Conservation (phyloP, 148 eudicot species). For the Spergularia marina region DNA sequence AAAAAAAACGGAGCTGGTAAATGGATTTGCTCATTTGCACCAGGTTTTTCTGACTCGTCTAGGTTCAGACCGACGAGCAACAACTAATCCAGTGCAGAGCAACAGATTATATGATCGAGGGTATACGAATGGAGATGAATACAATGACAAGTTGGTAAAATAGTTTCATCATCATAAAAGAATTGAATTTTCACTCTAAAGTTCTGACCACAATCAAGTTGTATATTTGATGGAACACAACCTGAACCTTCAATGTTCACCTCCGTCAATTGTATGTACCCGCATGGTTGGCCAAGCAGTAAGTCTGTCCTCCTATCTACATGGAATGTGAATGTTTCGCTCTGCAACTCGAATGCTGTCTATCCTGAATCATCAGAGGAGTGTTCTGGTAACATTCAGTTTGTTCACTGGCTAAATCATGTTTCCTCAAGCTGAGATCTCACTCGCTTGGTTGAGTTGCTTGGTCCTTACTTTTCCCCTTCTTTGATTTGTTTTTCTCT, state of each 20-base stretch:
- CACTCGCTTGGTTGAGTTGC: not conserved
- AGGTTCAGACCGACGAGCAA: not conserved
- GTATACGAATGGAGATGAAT: slow-evolving; percentile 18
- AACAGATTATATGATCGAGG: slow-evolving; percentile 15
- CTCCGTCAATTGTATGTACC: too few species aligned
- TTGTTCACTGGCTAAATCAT: slow-evolving; percentile 3
- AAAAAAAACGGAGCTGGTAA: too few species aligned
- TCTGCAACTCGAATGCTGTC: not conserved
- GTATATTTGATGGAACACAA: slow-evolving; percentile 2
- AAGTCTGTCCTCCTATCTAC: slow-evolving; percentile 14
- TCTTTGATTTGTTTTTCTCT: slow-evolving; percentile 48
- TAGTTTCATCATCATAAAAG: slow-evolving; percentile 10
- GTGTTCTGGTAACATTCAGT: not conserved
- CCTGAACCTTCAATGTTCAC: too few species aligned
- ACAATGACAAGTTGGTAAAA: slow-evolving; percentile 12
- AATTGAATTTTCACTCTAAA: slow-evolving; percentile 7
- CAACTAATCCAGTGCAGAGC: not conserved
- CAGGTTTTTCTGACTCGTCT: too few species aligned
- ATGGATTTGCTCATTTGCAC: too few species aligned
- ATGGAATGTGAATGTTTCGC: slow-evolving; percentile 1
- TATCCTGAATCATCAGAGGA: not conserved
- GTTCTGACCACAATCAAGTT: slow-evolving; percentile 11
- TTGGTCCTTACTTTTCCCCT: slow-evolving; percentile 29
- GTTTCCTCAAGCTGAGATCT: slow-evolving; percentile 2
- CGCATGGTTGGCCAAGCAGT: too few species aligned